These are phyloP conservation scores for Papiliotrema flavescens DNA, from an alignment of 1,284 basidiomycete genomes.

Conservation along the genomic window DNA sequence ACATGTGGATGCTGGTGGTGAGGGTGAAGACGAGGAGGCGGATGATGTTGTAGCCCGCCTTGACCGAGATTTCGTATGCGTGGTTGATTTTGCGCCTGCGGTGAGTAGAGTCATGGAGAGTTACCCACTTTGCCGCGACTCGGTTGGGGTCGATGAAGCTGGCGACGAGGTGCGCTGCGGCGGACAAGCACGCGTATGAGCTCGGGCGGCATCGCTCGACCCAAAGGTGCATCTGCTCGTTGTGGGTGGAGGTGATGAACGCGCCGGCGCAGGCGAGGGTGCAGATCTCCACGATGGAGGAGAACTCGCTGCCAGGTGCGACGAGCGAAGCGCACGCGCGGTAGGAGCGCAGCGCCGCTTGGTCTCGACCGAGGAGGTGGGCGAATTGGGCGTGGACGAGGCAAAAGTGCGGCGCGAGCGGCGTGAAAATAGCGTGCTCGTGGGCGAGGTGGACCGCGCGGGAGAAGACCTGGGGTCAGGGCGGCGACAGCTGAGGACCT, in stretches of 20 bases:
- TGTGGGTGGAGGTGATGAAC: conserved; percentile 8
- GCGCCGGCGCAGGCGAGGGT: conserved; percentile 17
- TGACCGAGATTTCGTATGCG: conserved; percentile 28
- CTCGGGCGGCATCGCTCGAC: conserved; percentile 30
- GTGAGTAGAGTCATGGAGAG: not conserved
- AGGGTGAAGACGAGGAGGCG: conserved; percentile 40
- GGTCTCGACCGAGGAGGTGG: conserved; percentile 26
- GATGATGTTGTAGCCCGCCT: conserved; percentile 31
- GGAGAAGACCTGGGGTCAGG: conserved; percentile 14
- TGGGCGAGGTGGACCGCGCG: conserved; percentile 16
- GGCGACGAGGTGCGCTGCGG: conserved; percentile 28
- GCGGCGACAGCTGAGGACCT: conserved; percentile 10
- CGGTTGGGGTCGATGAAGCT: conserved; percentile 33
- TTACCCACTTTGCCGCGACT: conserved; percentile 35
- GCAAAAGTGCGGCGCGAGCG: conserved; percentile 29
- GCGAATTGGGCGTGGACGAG: conserved; percentile 36
- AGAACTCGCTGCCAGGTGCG: conserved; percentile 34
- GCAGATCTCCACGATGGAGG: conserved; percentile 30
- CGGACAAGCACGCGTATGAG: conserved; percentile 29
- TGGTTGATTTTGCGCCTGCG: conserved; percentile 31
- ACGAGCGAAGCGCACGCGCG: conserved; percentile 21
- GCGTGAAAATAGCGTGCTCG: conserved; percentile 16
- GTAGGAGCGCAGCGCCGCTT: conserved; percentile 30
- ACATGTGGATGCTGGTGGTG: conserved; percentile 36
- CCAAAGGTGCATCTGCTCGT: conserved; percentile 6